phyloP scores from a whole-genome alignment of 2,329 filamentous ascomycete species.

The Xylariaceae sp. region DNA sequence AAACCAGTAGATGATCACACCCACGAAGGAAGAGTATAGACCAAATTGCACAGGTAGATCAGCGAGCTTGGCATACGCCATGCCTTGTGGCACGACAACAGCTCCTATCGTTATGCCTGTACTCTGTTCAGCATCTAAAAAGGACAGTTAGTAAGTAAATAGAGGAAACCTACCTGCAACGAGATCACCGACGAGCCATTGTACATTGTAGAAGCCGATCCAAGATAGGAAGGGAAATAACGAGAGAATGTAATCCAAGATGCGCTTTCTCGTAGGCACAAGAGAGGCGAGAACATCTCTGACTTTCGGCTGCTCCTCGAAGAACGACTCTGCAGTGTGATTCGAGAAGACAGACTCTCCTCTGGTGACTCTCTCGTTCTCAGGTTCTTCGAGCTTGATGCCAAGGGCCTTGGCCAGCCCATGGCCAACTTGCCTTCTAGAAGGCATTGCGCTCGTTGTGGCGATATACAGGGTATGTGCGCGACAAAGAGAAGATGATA shows the following conservation, averaged over 20 bases:
- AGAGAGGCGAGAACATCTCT: slow-evolving; percentile 73
- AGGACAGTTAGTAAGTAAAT: slow-evolving; percentile 11
- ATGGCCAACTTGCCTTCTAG: slow-evolving; percentile 68
- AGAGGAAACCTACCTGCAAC: slow-evolving; percentile 71
- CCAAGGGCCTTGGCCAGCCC: slow-evolving; percentile 78
- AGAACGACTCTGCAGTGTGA: slow-evolving; percentile 75
- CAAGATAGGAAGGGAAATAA: slow-evolving; percentile 91
- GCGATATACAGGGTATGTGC: not conserved
- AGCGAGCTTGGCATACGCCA: slow-evolving; percentile 91
- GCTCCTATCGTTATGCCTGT: slow-evolving; percentile 62
- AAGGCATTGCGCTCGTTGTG: slow-evolving; percentile 43
- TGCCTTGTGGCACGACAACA: slow-evolving; percentile 89
- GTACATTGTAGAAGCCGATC: slow-evolving; percentile 85
- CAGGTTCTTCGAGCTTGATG: slow-evolving; percentile 77
- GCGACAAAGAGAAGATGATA: not conserved
- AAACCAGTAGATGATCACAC: slow-evolving; percentile 93
- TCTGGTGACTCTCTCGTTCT: slow-evolving; percentile 71
- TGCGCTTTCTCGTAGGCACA: slow-evolving; percentile 61
- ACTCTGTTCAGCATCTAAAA: slow-evolving; percentile 28
- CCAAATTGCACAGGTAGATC: slow-evolving; percentile 82
- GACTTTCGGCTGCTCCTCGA: slow-evolving; percentile 80
- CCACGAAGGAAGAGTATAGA: slow-evolving; percentile 95
- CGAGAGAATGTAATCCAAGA: slow-evolving; percentile 66
- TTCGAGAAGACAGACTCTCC: slow-evolving; percentile 82
- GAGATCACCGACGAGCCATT: slow-evolving; percentile 89